A percentile compares a stretch with the other conserved stretches of the same genome.
phyloP scores from a whole-genome alignment of 306 rosid species.

The Delonix regia region DNA sequence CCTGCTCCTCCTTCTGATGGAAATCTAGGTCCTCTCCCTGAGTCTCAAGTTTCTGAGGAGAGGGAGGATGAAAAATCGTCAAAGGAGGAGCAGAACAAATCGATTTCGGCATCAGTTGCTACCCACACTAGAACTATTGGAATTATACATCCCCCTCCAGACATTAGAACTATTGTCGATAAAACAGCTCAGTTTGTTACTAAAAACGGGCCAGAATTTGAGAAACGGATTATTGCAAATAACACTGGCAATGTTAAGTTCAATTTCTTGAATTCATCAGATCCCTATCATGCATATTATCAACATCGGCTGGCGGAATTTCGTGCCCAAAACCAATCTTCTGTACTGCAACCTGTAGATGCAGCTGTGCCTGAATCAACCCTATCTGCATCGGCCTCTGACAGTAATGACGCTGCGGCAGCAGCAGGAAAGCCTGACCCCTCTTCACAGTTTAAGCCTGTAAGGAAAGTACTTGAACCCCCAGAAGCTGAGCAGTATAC shows the following conservation, averaged over 20 bases:
- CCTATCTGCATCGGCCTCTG: constrained; percentile 44
- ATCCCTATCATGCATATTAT: constrained; percentile 91
- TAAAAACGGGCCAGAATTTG: constrained; percentile 88
- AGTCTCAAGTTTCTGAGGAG: constrained; percentile 52
- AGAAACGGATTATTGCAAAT: constrained; percentile 83
- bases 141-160: constrained; percentile 90
- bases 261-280: constrained; percentile 68
- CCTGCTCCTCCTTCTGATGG: constrained; percentile 90
- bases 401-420: constrained; percentile 48
- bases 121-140: constrained; percentile 93
- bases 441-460: constrained; percentile 72
- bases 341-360: constrained; percentile 51
- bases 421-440: constrained; percentile 55
- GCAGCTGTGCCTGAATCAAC: constrained; percentile 44
- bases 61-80: constrained; percentile 36
- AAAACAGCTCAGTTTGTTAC: constrained; percentile 90
- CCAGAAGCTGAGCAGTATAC: constrained; percentile 95
- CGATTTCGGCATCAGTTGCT: constrained; percentile 58
- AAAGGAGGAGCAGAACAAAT: constrained; percentile 50
- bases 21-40: constrained; percentile 65
- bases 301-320: constrained; percentile 85
- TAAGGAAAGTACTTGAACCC: constrained; percentile 80
- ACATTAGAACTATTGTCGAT: constrained; percentile 87
- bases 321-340: constrained; percentile 76
- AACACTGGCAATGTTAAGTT: constrained; percentile 84